Base-by-base conservation (phyloP, 1,284 basidiomycete species). In the Singerocomus inundabilis region DNA sequence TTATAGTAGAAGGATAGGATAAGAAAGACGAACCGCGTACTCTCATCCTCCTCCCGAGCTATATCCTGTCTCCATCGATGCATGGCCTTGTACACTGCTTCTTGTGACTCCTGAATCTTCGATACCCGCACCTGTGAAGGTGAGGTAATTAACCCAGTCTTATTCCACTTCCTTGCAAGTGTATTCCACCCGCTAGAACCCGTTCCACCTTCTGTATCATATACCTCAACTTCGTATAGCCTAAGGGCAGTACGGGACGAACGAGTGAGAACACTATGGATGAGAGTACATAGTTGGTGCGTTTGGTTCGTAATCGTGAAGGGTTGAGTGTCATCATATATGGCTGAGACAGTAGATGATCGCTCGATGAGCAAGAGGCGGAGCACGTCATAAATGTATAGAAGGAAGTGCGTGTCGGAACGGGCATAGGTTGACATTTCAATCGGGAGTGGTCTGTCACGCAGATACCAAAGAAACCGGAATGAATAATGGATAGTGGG, bases 351-450 rank as follows among this genome's bases (percentile, higher is more conserved):
- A 66, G 61, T 2, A 75, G 71, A 66, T 0, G 77, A 76, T 16
- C 82, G 82, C 61, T 84, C 84, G 24, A 93, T 74, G 4, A 98
- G 84, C 1, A 89, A 89, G 63, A 91, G 87, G 6, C 93, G 88
- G n/a, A 98, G 80, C 56, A 85, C 82, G 71, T 98, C 94, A 70
- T 96, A 98, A 60, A 98, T 85, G 71, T 84, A 93, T 18, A 98
- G 76, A 2, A 99, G 79, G 70, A 90, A 97, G 68, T 99, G 96
- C 0, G 96, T 99, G 68, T 99, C 96, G 5, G 91, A 91, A 18
- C 94, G 86, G 2, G 96, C 96, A 66, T 99, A 99, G 48, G 81
- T 75, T 28, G 93, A 71, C 94, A 98, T 97, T 59, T 92, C 92
- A 38, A 81, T 70, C 0, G 94, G 89, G 9, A 99, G 71, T 1